Evolutionary conservation across 2,329 filamentous ascomycete genomes (phyloP).

Genomic region (Fonsecaea multimorphosa): DNA sequence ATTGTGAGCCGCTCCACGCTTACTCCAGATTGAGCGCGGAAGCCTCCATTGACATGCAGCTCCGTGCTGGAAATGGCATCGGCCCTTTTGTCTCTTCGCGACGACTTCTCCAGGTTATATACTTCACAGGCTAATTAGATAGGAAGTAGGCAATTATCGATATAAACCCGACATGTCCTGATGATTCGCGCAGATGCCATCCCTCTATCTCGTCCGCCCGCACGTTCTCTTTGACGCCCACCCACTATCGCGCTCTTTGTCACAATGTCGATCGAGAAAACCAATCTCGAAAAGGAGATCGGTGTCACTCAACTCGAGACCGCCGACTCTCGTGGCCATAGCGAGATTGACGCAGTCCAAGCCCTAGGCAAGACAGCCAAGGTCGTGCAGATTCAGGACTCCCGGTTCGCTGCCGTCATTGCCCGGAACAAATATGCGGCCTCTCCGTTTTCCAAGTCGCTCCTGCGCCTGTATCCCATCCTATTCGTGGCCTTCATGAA

Average conservation of each 20-base stretch:
- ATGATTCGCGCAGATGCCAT: not conserved
- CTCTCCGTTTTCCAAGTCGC: conserved; percentile 4
- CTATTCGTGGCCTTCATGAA: conserved; percentile 10
- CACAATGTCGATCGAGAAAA: conserved; percentile 9
- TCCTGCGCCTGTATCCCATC: conserved; percentile 7
- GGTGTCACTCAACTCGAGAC: conserved; percentile 8
- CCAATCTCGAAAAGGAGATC: conserved; percentile 5
- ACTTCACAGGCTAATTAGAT: not conserved
- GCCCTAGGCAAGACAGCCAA: conserved; percentile 4
- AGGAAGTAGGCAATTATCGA: not conserved
- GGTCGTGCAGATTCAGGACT: conserved; percentile 7
- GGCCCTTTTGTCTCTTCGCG: too few species aligned
- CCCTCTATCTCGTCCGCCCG: not conserved
- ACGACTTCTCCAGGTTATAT: not conserved
- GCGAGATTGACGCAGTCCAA: conserved; percentile 5
- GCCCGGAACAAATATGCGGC: conserved; percentile 8
- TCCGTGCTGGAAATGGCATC: not conserved
- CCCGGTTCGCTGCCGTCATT: conserved; percentile 4
- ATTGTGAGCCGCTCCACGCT: too few species aligned
- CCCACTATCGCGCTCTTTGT: not conserved
- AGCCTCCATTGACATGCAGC: not conserved
- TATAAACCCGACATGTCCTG: conserved; percentile 2
- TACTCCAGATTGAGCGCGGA: conserved; percentile 3
- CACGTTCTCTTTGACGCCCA: not conserved
- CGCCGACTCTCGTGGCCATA: not conserved